Percentiles rank a stretch among this genome's conserved stretches.
phyloP scores from a whole-genome alignment of 306 rosid species.

The Pterocarpus macrocarpus region DNA sequence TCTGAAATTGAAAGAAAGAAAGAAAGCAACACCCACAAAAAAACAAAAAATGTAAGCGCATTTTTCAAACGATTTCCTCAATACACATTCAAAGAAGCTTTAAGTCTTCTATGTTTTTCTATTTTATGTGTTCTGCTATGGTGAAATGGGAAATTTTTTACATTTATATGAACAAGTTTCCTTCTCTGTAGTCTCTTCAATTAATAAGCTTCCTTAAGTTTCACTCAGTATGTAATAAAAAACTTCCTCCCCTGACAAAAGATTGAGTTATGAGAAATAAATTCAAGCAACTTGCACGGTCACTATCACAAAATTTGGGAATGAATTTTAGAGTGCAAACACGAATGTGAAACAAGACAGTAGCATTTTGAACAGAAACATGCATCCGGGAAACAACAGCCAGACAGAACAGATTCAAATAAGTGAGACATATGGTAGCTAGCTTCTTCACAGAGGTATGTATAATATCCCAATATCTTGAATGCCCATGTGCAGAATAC shows the following conservation, averaged over 20 bases:
- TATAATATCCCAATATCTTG: constrained; percentile 17
- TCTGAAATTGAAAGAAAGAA: constrained; percentile 60
- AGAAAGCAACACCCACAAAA: background rate
- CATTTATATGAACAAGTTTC: constrained; percentile 24
- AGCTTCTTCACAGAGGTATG: constrained; percentile 16
- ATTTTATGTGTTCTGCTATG: background rate
- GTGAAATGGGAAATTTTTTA: constrained; percentile 6
- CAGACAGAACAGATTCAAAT: constrained; percentile 13
- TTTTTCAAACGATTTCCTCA: constrained; percentile 26
- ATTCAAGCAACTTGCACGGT: constrained; percentile 20
- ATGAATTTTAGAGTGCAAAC: constrained; percentile 21
- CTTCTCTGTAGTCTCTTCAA: constrained; percentile 13
- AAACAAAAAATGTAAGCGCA: constrained; percentile 19
- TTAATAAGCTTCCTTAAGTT: background rate
- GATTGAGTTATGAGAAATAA: constrained; percentile 40
- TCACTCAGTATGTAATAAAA: background rate
- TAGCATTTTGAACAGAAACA: constrained; percentile 26
- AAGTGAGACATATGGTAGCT: constrained; percentile 5
- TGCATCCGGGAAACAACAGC: constrained; percentile 30
- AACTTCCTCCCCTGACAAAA: background rate
- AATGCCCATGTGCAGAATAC: no score
- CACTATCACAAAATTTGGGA: constrained; percentile 23
- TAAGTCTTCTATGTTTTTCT: constrained; percentile 28
- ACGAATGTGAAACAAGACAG: constrained; percentile 27
- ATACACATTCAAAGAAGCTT: constrained; percentile 34